Percentiles rank a stretch among this genome's conserved stretches.
Evolutionary conservation across 2,329 filamentous ascomycete species (phyloP).

Genomic region (Cercospora beticola): DNA sequence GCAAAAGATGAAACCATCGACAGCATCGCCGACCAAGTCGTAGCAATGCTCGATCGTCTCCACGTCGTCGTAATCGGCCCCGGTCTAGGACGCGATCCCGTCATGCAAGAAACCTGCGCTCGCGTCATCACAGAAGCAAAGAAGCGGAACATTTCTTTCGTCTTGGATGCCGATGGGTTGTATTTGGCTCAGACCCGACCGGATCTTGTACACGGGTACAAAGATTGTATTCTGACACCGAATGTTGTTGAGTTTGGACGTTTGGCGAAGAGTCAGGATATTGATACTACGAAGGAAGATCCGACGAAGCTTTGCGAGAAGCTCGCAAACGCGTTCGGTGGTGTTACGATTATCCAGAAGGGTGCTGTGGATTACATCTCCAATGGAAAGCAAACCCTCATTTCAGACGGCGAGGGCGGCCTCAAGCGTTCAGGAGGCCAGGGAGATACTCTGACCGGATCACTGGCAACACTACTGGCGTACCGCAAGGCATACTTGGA

Average conservation of each 20-base stretch:
- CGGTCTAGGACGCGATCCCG: conserved; percentile 80
- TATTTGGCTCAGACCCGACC: conserved; percentile 74
- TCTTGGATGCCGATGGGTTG: conserved; percentile 89
- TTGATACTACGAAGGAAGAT: conserved; percentile 57
- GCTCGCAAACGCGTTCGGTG: conserved; percentile 74
- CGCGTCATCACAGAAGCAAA: conserved; percentile 77
- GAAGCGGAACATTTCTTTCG: conserved; percentile 70
- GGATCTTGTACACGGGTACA: conserved; percentile 75
- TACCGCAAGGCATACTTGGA: conserved; percentile 89
- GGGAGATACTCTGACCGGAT: conserved; percentile 90
- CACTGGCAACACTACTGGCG: conserved; percentile 80
- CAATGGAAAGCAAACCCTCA: conserved; percentile 71
- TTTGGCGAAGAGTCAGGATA: conserved; percentile 70
- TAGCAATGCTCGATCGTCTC: conserved; percentile 78
- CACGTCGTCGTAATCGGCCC: conserved; percentile 93
- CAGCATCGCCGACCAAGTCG: conserved; percentile 65
- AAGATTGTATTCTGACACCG: conserved; percentile 82
- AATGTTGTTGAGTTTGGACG: conserved; percentile 92
- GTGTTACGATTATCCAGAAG: conserved; percentile 91
- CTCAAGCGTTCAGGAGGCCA: conserved; percentile 90
- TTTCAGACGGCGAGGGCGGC: conserved; percentile 76
- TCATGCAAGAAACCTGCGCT: conserved; percentile 85
- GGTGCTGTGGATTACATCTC: conserved; percentile 79
- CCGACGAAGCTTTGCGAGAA: conserved; percentile 62
- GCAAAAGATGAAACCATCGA: conserved; percentile 57